These are phyloP conservation scores for Termitomyces sp. DNA, from an alignment of 768 basidiomycete species.

Conservation along the genomic window DNA sequence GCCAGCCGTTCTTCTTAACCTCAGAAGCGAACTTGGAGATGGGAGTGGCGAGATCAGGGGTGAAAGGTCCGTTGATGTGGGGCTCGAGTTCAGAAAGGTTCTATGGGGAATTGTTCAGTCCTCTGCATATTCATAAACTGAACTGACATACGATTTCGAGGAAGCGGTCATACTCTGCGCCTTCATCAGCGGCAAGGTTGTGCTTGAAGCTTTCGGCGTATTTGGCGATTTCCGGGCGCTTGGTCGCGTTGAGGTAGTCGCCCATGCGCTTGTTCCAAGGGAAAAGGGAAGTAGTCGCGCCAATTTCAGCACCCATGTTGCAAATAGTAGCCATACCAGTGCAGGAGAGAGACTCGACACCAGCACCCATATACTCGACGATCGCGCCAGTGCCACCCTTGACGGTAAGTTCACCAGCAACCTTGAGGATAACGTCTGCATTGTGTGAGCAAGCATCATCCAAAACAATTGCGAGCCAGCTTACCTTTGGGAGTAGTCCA, in stretches of 20 bases:
- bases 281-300: constrained; percentile 98
- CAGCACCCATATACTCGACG: constrained; percentile 93
- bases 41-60: constrained; percentile 98
- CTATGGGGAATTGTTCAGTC: constrained; percentile 25
- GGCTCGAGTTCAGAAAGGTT: constrained; percentile 97
- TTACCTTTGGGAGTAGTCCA: constrained; percentile 98
- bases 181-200: constrained; percentile 85
- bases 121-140: not conserved
- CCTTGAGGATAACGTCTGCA: constrained; percentile 95
- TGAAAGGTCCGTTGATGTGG: constrained; percentile 99
- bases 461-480: constrained; percentile 7
- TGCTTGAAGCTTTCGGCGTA: constrained; percentile 87
- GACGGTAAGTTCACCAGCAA: constrained; percentile 97
- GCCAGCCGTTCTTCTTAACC: constrained; percentile 96
- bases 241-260: constrained; percentile 92
- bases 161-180: constrained; percentile 88
- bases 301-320: constrained; percentile 99
- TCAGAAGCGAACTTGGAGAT: constrained; percentile 91
- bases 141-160: constrained; percentile 75
- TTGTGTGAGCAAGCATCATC: constrained; percentile 4
- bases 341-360: constrained; percentile 93
- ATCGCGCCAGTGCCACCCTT: constrained; percentile 99
- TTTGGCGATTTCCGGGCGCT: constrained; percentile 78
- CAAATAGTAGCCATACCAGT: constrained; percentile 99
- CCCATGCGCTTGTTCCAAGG: constrained; percentile 96